Evolutionary conservation across 73 alveolate genomes (phyloP).

Genomic region (Paramecium sonneborni): DNA sequence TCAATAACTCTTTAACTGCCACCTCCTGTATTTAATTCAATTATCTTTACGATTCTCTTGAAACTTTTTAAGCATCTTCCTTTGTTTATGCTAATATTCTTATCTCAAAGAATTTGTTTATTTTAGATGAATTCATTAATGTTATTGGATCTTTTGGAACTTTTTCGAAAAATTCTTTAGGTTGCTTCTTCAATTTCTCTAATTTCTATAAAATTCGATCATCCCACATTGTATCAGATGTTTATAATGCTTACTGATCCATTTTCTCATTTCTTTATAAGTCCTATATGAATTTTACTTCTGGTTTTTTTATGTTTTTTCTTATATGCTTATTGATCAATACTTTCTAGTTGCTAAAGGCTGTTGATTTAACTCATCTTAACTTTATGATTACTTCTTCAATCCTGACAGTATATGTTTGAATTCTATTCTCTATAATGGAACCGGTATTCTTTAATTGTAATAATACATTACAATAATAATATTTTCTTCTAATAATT

Average conservation of each 20-base stretch:
- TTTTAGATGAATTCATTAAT: not conserved
- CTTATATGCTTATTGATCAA: slow-evolving; percentile 6
- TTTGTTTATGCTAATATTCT: not conserved
- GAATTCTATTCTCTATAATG: slow-evolving; percentile 16
- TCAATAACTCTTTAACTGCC: not conserved
- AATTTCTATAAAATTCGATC: not conserved
- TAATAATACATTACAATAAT: not conserved
- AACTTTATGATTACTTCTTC: not conserved
- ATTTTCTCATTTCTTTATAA: not conserved
- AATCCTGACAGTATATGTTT: slow-evolving; percentile 5
- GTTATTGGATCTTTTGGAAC: slow-evolving; percentile 9
- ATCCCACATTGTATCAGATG: not conserved
- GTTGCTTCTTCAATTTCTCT: not conserved
- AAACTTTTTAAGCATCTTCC: not conserved
- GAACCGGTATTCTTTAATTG: slow-evolving; percentile 36
- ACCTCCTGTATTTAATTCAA: not conserved
- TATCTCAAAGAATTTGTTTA: not conserved
- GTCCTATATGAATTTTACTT: not conserved
- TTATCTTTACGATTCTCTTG: not conserved
- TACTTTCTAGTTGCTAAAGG: not conserved
- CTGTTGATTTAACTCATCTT: not conserved
- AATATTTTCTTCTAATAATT: not conserved
- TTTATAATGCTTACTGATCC: not conserved
- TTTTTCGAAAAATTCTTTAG: not conserved
- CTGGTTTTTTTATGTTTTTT: not conserved